These are phyloP conservation scores for Candolleomyces efflorescens DNA, from an alignment of 768 basidiomycete genomes.

Conservation along the genomic window DNA sequence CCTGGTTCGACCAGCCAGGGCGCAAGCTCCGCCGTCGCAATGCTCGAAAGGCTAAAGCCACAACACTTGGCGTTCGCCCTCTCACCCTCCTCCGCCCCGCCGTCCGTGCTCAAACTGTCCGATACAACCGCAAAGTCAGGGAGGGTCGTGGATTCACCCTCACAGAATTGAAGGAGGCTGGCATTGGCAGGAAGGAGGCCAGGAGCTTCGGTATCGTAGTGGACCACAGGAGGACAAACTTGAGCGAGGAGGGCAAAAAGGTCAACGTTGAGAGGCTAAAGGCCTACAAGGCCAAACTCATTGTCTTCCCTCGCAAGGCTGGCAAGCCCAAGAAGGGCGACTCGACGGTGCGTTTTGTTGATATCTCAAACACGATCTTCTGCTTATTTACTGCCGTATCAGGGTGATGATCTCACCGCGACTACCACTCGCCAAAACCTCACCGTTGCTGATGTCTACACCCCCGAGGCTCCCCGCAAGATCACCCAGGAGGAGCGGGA, in stretches of 20 bases:
- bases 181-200: conserved; percentile 91
- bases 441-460: conserved; percentile 63
- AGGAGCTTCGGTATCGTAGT: conserved; percentile 91
- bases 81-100: conserved; percentile 91
- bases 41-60: conserved; percentile 89
- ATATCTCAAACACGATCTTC: not conserved
- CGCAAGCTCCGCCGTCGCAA: conserved; percentile 93
- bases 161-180: conserved; percentile 93
- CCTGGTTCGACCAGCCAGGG: conserved; percentile 99
- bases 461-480: conserved; percentile 84
- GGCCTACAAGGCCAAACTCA: conserved; percentile 87
- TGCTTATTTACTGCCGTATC: conserved; percentile 10
- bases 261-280: conserved; percentile 92
- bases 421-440: conserved; percentile 64
- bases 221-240: conserved; percentile 94
- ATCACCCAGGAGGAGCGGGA: conserved; percentile 89
- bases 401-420: conserved; percentile 83
- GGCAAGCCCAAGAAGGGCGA: conserved; percentile 96
- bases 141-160: conserved; percentile 97
- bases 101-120: conserved; percentile 92
- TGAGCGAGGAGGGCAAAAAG: conserved; percentile 95
- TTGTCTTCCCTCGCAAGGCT: conserved; percentile 96
- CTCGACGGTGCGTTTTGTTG: conserved; percentile 62
- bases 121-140: conserved; percentile 97
- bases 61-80: conserved; percentile 88